Evolutionary conservation across 306 rosid genomes (phyloP).

Genomic region (Mucuna pruriens): DNA sequence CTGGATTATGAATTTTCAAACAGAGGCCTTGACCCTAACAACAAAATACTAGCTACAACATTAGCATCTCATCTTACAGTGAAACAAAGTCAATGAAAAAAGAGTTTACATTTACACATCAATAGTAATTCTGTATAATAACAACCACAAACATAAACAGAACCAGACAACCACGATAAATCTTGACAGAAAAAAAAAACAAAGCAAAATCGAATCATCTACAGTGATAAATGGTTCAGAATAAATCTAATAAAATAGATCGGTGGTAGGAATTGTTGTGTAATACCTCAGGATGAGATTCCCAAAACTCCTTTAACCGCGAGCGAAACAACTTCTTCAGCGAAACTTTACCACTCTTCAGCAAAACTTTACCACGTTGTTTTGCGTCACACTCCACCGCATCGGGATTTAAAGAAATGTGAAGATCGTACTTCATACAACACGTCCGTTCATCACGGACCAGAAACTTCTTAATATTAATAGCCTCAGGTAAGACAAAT

Average conservation of each 20-base stretch:
- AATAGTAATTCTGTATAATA: neutral
- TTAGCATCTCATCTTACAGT: neutral
- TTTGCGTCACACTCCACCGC: conserved; percentile 36
- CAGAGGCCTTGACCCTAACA: neutral
- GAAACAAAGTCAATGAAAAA: neutral
- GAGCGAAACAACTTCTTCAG: conserved; percentile 55
- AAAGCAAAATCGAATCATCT: neutral
- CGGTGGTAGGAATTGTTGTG: too few species aligned
- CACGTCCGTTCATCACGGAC: conserved; percentile 60
- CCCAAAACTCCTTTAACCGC: conserved; percentile 51
- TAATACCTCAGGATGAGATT: conserved; percentile 71
- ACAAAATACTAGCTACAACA: neutral
- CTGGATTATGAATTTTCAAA: neutral
- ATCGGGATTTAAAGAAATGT: conserved; percentile 48
- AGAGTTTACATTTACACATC: neutral
- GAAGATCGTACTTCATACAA: conserved; percentile 81
- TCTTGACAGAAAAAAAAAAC: neutral
- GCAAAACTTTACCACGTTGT: conserved; percentile 25
- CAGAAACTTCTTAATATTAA: conserved; percentile 56
- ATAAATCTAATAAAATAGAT: too few species aligned
- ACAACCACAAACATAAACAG: neutral
- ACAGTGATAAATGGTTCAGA: neutral
- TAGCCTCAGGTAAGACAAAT: conserved; percentile 71
- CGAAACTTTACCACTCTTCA: conserved; percentile 43
- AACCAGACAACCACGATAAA: neutral